Conservation (phyloP, 2,329 filamentous ascomycete genomes). For the Venturia nashicola region DNA sequence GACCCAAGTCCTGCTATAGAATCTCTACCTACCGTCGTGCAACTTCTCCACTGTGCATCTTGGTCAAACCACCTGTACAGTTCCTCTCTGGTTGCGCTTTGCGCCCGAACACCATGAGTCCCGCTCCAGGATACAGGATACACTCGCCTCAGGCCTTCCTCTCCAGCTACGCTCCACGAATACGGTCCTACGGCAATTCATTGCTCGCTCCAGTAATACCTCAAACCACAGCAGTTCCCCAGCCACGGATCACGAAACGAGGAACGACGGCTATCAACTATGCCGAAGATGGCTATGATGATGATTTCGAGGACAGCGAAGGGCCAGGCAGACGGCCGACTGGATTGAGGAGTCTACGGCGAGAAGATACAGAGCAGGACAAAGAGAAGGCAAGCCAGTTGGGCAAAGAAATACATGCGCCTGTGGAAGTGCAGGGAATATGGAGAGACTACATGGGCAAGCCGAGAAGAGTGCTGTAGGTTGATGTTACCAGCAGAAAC, state of each 20-base stretch:
- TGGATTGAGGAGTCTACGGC: conserved; percentile 68
- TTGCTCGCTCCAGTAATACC: conserved; percentile 76
- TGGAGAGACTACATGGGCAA: conserved; percentile 96
- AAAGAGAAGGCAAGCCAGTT: conserved; percentile 60
- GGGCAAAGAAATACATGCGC: conserved; percentile 67
- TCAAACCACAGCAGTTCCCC: conserved; percentile 51
- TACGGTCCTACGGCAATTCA: conserved; percentile 85
- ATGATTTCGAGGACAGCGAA: conserved; percentile 62
- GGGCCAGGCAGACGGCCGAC: conserved; percentile 55
- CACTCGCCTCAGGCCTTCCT: conserved; percentile 72
- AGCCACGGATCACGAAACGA: conserved; percentile 84
- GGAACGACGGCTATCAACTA: conserved; percentile 97
- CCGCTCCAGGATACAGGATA: background rate
- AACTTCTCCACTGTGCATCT: background rate
- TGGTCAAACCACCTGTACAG: background rate
- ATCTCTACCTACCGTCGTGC: background rate
- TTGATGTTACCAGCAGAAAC: conserved; percentile 17
- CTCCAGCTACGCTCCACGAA: conserved; percentile 79
- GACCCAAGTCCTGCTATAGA: background rate
- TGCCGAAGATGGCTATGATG: conserved; percentile 89
- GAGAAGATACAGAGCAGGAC: conserved; percentile 57
- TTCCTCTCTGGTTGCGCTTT: background rate
- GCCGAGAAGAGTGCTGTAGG: conserved; percentile 36
- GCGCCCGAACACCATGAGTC: conserved; percentile 3
- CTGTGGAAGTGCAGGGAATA: conserved; percentile 77